These are phyloP conservation scores for Ceratonia siliqua DNA, from an alignment of 306 rosid species.

Conservation along the genomic window DNA sequence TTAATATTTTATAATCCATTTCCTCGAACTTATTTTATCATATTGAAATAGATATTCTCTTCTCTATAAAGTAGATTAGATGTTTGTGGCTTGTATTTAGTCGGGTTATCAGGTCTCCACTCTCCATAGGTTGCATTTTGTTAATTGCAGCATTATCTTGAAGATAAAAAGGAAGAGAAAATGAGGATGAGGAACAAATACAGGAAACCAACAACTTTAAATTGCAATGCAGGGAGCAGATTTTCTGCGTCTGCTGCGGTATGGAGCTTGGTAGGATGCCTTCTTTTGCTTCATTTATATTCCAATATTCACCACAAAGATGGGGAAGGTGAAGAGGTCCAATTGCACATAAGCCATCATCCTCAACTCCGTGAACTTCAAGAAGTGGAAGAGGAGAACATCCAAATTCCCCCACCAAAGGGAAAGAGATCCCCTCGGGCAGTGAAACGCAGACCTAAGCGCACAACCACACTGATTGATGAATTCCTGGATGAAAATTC, in stretches of 20 bases:
- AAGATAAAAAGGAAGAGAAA: constrained; percentile 61
- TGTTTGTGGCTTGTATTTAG: constrained; percentile 43
- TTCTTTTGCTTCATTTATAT: constrained; percentile 63
- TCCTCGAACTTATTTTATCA: neutral
- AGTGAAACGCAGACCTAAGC: constrained; percentile 64
- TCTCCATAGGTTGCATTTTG: constrained; percentile 63
- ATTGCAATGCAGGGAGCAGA: constrained; percentile 86
- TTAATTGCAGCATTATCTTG: constrained; percentile 67
- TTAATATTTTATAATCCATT: neutral
- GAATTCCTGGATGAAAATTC: constrained; percentile 91
- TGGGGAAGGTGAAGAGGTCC: constrained; percentile 40
- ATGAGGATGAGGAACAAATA: constrained; percentile 78
- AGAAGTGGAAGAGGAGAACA: constrained; percentile 63
- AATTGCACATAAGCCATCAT: constrained; percentile 39
- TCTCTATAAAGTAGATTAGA: neutral
- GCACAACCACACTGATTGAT: constrained; percentile 62
- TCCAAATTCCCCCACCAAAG: constrained; percentile 67
- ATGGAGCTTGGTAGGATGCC: constrained; percentile 78
- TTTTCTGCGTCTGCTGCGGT: constrained; percentile 51
- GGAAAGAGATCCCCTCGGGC: constrained; percentile 86
- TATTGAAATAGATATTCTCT: neutral
- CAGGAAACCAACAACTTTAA: constrained; percentile 74
- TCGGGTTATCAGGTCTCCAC: constrained; percentile 51
- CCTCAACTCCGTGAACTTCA: constrained; percentile 74
- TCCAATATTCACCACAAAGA: constrained; percentile 46